Percentiles rank a stretch among this genome's conserved stretches.
phyloP scores from a whole-genome alignment of 2,329 filamentous ascomycete species.

The Penicillium freii region DNA sequence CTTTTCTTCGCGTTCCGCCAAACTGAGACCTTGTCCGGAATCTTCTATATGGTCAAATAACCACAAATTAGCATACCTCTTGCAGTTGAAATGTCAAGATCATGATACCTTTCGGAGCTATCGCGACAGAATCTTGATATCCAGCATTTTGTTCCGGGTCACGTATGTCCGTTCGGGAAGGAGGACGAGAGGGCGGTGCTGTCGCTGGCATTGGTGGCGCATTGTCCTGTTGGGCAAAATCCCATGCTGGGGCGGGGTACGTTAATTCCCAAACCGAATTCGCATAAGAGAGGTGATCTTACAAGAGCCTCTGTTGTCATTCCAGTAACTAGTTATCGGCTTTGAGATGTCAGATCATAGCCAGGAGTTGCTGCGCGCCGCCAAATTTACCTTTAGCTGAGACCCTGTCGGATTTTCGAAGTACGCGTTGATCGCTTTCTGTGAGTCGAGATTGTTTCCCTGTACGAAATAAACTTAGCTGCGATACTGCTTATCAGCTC shows the following conservation, averaged over 20 bases:
- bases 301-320: slow-evolving; percentile 30
- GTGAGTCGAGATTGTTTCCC: slow-evolving; percentile 46
- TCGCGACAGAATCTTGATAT: slow-evolving; percentile 25
- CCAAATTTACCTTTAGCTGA: slow-evolving; percentile 31
- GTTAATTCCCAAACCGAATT: neutral
- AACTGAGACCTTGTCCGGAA: slow-evolving; percentile 34
- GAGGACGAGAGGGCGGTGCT: slow-evolving; percentile 48
- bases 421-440: slow-evolving; percentile 49
- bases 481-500: neutral
- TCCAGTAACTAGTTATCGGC: slow-evolving; percentile 23
- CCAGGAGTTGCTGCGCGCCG: neutral
- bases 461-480: slow-evolving; percentile 24
- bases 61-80: slow-evolving; percentile 18
- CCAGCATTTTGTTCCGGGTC: slow-evolving; percentile 22
- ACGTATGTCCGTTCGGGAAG: slow-evolving; percentile 43
- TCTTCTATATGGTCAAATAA: slow-evolving; percentile 13
- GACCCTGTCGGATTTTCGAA: slow-evolving; percentile 45
- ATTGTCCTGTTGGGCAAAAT: slow-evolving; percentile 39
- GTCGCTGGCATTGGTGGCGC: slow-evolving; percentile 36
- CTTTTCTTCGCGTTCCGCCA: slow-evolving; percentile 46
- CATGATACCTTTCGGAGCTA: slow-evolving; percentile 29
- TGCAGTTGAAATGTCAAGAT: slow-evolving; percentile 17
- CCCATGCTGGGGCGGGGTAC: slow-evolving; percentile 32
- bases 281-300: slow-evolving; percentile 5
- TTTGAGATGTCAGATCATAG: slow-evolving; percentile 8